Evolutionary conservation across 805 yeast genomes (phyloP).

Genomic region (Wickerhamiella musiphila): DNA sequence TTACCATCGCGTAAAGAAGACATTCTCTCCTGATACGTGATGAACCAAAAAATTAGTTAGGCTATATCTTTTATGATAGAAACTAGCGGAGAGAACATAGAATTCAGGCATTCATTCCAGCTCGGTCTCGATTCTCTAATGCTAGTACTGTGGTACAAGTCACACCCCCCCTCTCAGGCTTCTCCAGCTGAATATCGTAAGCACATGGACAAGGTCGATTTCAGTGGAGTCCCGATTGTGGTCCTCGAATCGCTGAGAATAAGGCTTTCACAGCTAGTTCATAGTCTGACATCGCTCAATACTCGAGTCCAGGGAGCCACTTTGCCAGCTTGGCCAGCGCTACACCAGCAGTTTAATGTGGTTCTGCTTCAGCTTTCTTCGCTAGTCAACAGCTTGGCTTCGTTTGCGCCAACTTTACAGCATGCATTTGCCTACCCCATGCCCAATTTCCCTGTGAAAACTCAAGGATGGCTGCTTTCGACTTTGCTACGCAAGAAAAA

Average conservation of each 20-base stretch:
- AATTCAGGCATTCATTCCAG: too few species aligned
- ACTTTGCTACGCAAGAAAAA: constrained; percentile 76
- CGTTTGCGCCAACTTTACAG: constrained; percentile 39
- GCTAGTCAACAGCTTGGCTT: constrained; percentile 49
- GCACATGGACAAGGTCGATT: constrained; percentile 5
- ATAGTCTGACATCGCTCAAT: constrained; percentile 40
- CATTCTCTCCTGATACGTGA: too few species aligned
- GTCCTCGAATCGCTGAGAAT: constrained; percentile 13
- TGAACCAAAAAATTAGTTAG: too few species aligned
- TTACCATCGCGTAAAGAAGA: constrained; percentile 58
- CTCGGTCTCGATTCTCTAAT: too few species aligned
- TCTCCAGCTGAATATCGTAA: too few species aligned
- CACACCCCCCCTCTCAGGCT: too few species aligned
- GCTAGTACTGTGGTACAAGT: too few species aligned
- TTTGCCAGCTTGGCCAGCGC: constrained; percentile 39
- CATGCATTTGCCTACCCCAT: constrained; percentile 69
- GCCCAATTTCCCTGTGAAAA: constrained; percentile 68
- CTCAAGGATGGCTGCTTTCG: constrained; percentile 66
- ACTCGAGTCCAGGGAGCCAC: constrained; percentile 32
- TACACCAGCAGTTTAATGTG: constrained; percentile 74
- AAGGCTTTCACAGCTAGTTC: constrained; percentile 26
- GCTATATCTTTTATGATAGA: too few species aligned
- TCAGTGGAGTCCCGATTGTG: constrained; percentile 13
- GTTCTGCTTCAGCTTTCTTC: constrained; percentile 68
- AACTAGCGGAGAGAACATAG: too few species aligned